These are phyloP conservation scores for Bipolaris bicolor DNA, from an alignment of 2,329 filamentous ascomycete genomes.

Conservation along the genomic window DNA sequence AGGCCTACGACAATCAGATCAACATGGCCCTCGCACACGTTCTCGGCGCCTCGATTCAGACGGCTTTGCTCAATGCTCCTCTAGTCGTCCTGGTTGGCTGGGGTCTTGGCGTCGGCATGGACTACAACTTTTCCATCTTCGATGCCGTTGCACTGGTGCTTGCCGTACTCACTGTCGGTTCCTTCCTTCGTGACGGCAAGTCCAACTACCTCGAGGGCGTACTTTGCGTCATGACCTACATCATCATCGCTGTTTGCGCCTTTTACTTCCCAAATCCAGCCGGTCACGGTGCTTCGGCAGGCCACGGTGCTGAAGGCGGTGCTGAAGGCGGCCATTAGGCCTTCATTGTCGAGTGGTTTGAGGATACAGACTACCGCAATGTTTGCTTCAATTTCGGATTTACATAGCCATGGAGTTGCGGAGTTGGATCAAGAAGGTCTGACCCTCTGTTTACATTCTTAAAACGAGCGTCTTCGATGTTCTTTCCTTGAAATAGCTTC, in stretches of 20 bases:
- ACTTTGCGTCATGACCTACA: constrained; percentile 74
- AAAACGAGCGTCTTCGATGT: constrained; percentile 18
- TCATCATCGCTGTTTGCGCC: constrained; percentile 66
- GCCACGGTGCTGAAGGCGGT: constrained; percentile 2
- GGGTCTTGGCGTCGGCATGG: constrained; percentile 70
- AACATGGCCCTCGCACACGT: constrained; percentile 87
- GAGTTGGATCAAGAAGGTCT: neutral
- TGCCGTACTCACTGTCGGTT: constrained; percentile 83
- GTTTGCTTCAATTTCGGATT: neutral
- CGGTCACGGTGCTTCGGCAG: constrained; percentile 22
- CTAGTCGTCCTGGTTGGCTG: constrained; percentile 84
- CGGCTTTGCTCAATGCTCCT: constrained; percentile 84
- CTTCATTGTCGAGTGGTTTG: neutral
- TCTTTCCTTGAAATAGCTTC: constrained; percentile 1
- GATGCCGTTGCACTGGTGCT: constrained; percentile 82
- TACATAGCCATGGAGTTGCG: constrained; percentile 3
- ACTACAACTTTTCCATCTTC: constrained; percentile 85
- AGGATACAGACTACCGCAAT: neutral
- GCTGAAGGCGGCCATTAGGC: constrained; percentile 7
- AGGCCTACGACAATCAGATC: constrained; percentile 83
- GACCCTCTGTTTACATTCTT: neutral
- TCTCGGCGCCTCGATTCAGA: constrained; percentile 86
- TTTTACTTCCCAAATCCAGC: constrained; percentile 66
- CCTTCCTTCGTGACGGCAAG: constrained; percentile 86
- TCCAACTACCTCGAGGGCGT: constrained; percentile 89